Conservation (phyloP, 129 eudicot species). For the Smallanthus sonchifolius region DNA sequence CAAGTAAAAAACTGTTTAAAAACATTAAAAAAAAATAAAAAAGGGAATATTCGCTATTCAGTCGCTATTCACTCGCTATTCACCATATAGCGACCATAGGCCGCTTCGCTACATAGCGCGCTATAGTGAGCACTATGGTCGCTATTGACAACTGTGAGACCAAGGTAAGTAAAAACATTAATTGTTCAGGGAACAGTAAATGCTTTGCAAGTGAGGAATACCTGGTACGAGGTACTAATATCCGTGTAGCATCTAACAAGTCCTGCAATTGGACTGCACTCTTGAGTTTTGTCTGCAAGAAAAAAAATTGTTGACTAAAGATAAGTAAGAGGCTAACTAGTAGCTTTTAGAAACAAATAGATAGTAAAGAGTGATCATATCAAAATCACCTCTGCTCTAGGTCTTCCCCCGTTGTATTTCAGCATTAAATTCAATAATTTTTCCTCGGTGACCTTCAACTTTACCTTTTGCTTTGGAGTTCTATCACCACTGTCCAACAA, state of each 20-base stretch:
- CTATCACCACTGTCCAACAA: slow-evolving; percentile 83
- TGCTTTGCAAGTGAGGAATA: slow-evolving; percentile 10
- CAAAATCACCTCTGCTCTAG: slow-evolving; percentile 84
- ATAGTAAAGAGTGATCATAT: background rate
- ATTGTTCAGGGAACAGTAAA: background rate
- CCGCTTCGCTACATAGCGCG: too few relatives aligned
- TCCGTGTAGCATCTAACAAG: slow-evolving; percentile 87
- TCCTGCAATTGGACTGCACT: slow-evolving; percentile 97
- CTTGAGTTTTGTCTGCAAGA: slow-evolving; percentile 85
- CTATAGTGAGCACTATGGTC: too few relatives aligned
- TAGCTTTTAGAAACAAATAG: background rate
- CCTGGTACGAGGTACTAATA: slow-evolving; percentile 90
- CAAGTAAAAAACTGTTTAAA: too few relatives aligned
- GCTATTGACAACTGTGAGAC: background rate
- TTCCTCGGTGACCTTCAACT: slow-evolving; percentile 95
- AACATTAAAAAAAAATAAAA: too few relatives aligned
- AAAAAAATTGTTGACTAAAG: background rate
- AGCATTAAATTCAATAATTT: slow-evolving; percentile 85
- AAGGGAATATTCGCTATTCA: too few relatives aligned
- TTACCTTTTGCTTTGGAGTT: slow-evolving; percentile 98
- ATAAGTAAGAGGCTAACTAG: slow-evolving; percentile 10
- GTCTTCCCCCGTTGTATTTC: slow-evolving; percentile 88
- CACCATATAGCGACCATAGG: too few relatives aligned
- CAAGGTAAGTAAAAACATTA: background rate
- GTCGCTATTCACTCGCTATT: too few relatives aligned